phyloP scores from a whole-genome alignment of 2,329 filamentous ascomycete species.

The Beauveria medogensis region DNA sequence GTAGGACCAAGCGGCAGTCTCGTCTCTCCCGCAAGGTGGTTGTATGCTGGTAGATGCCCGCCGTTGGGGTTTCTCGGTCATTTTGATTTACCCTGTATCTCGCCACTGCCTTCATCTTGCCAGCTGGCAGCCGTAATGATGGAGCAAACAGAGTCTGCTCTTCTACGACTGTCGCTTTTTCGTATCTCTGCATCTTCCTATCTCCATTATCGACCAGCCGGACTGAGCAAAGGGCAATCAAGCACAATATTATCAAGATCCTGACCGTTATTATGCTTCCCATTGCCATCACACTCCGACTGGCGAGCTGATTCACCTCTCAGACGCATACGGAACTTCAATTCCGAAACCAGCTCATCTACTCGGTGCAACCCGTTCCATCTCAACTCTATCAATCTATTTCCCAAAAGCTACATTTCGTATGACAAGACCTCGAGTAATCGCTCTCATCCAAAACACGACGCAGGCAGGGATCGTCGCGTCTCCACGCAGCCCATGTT shows the following conservation, averaged over 20 bases:
- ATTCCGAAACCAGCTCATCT: neutral
- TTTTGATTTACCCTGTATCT: neutral
- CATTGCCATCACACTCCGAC: too few species aligned
- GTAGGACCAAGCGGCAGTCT: neutral
- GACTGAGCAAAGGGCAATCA: too few species aligned
- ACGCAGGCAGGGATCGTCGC: constrained; percentile 4
- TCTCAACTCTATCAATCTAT: neutral
- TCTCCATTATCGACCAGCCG: neutral
- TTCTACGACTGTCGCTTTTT: neutral
- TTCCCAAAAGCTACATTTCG: neutral
- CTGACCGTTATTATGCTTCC: too few species aligned
- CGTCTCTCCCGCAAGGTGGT: neutral
- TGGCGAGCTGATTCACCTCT: neutral
- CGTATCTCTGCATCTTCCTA: neutral
- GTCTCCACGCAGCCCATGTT: constrained; percentile 9
- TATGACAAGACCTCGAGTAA: neutral
- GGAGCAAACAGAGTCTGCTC: neutral
- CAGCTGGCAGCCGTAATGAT: neutral
- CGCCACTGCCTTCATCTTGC: neutral
- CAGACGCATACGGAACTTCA: neutral
- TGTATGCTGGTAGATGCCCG: neutral
- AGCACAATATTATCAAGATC: too few species aligned
- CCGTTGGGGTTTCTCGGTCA: neutral
- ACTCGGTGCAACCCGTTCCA: neutral
- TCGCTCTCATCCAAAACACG: constrained; percentile 6